Base-by-base conservation (phyloP, 2,329 filamentous ascomycete genomes). In the Grosmannia huntii region DNA sequence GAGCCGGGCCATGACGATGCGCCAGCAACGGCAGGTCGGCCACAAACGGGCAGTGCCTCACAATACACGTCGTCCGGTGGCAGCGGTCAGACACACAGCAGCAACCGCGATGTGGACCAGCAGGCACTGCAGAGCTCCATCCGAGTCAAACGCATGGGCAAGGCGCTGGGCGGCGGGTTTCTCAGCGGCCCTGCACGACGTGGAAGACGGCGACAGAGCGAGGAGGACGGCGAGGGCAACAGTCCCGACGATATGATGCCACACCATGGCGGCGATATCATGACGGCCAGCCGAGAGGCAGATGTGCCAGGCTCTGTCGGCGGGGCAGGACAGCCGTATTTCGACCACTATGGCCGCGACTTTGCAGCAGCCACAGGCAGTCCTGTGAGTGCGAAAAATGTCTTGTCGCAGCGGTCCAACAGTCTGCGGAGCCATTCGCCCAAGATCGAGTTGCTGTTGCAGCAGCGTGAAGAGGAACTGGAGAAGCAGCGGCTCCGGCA, bases 111-210 rank as follows among this genome's bases (percentile, higher is more conserved):
- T 1, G 50, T 27, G 76, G 55, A 75, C 82, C 3, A 86, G 27
- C 84, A 27, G 38, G 84, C 81, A 16, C 73, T 83, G 1, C 87
- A 89, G 60, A 85, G 85, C 64, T 90, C 89, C 0, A 82, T 90
- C 76, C 81, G 89, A 5, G 76, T 91, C 60, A 92, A 91, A 71
- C 78, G 88, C 61, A 81, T 89, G 16, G 86, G 85, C 19, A 88
- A 89, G 69, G 76, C 86, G 9, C 82, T 63, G n/a, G 86, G 62
- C 2, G 89, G 89, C 1, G 86, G 83, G 60, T 91, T 92, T 63
- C 74, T 94, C 25, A 90, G 87, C 64, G 89, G 87, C 1, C 89
- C 89, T 31, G 87, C 89, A 23, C 81, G 89, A 57, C 79, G 90
- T 64, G 89, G 88, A 28, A 80, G 87, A 61, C 78, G 84, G 62